phyloP scores from a whole-genome alignment of 495 filamentous ascomycete genomes.

The Pseudoneurospora amorphoporcata region DNA sequence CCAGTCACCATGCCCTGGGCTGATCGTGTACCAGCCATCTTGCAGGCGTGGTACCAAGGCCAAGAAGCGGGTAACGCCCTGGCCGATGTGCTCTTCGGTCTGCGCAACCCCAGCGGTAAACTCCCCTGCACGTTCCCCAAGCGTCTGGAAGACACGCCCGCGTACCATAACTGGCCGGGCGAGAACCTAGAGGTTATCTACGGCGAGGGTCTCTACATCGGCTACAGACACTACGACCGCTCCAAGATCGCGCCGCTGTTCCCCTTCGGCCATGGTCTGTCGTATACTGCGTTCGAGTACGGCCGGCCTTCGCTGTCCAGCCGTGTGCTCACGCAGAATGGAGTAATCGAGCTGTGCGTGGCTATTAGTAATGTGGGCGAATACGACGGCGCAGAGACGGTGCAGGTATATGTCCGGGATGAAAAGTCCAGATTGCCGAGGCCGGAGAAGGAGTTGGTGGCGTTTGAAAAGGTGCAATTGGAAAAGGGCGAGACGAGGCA shows the following conservation, averaged over 20 bases:
- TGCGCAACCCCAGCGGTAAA: slow-evolving; percentile 73
- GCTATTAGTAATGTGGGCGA: slow-evolving; percentile 59
- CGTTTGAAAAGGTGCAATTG: slow-evolving; percentile 68
- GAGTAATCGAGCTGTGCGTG: slow-evolving; percentile 49
- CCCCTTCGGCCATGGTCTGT: slow-evolving; percentile 75
- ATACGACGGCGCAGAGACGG: slow-evolving; percentile 58
- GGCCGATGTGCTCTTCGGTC: slow-evolving; percentile 77
- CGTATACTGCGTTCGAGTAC: slow-evolving; percentile 69
- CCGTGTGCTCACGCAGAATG: slow-evolving; percentile 39
- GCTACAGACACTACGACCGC: slow-evolving; percentile 76
- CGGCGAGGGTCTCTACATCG: slow-evolving; percentile 76
- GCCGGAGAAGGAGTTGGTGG: slow-evolving; percentile 68
- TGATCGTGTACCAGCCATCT: slow-evolving; percentile 51
- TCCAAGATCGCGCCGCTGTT: slow-evolving; percentile 56
- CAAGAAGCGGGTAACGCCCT: slow-evolving; percentile 87
- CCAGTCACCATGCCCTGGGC: slow-evolving; percentile 83
- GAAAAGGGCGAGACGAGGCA: slow-evolving; percentile 58
- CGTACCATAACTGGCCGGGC: slow-evolving; percentile 76
- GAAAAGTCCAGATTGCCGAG: slow-evolving; percentile 46
- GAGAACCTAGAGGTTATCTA: slow-evolving; percentile 71
- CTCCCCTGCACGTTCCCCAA: slow-evolving; percentile 70
- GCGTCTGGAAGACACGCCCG: slow-evolving; percentile 66
- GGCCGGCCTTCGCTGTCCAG: slow-evolving; percentile 45
- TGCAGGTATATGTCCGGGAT: slow-evolving; percentile 66
- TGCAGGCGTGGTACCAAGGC: slow-evolving; percentile 73